Evolutionary conservation across 2,329 filamentous ascomycete species (phyloP).

Genomic region (Pestalotiopsis sp.): DNA sequence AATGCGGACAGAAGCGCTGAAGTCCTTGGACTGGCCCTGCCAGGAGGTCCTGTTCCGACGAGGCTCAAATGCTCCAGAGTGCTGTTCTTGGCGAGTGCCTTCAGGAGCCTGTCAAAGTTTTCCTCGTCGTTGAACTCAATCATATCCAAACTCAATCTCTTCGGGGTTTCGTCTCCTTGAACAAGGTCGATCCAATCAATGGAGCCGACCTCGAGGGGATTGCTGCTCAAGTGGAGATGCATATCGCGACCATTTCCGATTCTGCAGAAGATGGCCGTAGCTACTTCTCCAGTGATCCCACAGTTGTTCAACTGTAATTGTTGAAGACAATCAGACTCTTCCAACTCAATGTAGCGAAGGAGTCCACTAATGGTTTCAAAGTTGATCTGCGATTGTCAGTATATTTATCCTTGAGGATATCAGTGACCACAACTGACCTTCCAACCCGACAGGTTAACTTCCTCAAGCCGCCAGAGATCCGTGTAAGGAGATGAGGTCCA

Average conservation of each 20-base stretch:
- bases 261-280: conserved; percentile 51
- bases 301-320: conserved; percentile 53
- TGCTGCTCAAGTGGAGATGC: conserved; percentile 51
- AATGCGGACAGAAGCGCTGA: conserved; percentile 51
- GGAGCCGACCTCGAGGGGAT: conserved; percentile 54
- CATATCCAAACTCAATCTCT: conserved; percentile 56
- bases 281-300: conserved; percentile 50
- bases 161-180: conserved; percentile 47
- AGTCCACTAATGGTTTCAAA: conserved; percentile 49
- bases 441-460: conserved; percentile 56
- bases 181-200: conserved; percentile 52
- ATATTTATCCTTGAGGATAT: neutral
- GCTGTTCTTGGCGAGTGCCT: conserved; percentile 50
- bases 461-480: conserved; percentile 47
- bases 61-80: conserved; percentile 55
- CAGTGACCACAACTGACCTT: conserved; percentile 37
- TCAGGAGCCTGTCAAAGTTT: conserved; percentile 53
- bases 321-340: conserved; percentile 41
- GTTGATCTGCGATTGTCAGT: conserved; percentile 41
- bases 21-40: conserved; percentile 46
- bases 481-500: conserved; percentile 38
- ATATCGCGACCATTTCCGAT: conserved; percentile 51
- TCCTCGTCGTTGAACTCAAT: conserved; percentile 55
- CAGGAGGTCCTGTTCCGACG: conserved; percentile 53
- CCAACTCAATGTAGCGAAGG: conserved; percentile 45